Base-by-base conservation (phyloP, 345 rosid genomes). In the Melaleuca alternifolia region DNA sequence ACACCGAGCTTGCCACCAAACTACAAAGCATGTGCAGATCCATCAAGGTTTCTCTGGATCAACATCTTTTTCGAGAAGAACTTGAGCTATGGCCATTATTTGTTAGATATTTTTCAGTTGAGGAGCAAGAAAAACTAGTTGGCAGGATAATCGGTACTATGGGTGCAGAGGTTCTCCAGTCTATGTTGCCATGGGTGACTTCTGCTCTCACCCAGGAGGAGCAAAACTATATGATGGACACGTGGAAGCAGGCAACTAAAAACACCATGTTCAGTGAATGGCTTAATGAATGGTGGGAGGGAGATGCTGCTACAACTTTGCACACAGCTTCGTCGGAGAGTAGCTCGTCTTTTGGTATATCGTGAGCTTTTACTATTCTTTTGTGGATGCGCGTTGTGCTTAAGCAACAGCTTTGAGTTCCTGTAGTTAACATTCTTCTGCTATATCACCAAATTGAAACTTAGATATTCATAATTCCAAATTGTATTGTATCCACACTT, bases 11-110 rank as follows among this genome's bases (percentile, higher is more conserved):
- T 59, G 94, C 96, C 54, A 95, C 97, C 26, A 95, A 93, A 92
- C 93, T 97, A 88, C 97, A 96, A 91, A 98, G 97, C 83, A 97
- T 95, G 98, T 95, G 98, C 92, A 95, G 96, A 93, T 95, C 98
- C 54, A 88, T 94, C 87, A 94, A 92, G 88, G 97, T 97, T 88
- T 87, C 97, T 71, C 86, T 95, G 86, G 99, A 97, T 89, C 97
- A 95, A 84, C 98, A 95, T 92, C 92, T 95, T 88, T 93, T 91
- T 88, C 90, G 95, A 85, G 98, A 96, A 93, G 98, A 95, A 88
- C 93, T 94, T 87, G 98, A 95, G 91, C 91, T 95, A 51, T 95
- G 99, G 99, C 98, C 98, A 51, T 90, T 96, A 89, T 96, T 96
- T 92, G 94, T 88, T 75, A 90, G 82, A 89, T 92, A 95, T 91